These are phyloP conservation scores for Massospora cicadina DNA, from an alignment of 371 early-diverging fungal genomes.

Conservation along the genomic window DNA sequence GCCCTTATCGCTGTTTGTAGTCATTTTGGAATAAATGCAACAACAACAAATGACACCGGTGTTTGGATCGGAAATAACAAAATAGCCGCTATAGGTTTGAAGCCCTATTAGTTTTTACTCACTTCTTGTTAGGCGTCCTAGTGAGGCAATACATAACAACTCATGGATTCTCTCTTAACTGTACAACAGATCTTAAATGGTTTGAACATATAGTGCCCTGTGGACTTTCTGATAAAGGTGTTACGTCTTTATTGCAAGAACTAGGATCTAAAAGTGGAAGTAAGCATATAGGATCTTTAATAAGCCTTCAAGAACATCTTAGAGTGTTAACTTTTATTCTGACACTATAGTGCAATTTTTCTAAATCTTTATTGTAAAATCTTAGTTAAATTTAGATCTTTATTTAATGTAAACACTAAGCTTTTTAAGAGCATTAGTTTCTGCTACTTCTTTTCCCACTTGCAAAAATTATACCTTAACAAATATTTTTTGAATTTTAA, in stretches of 20 bases:
- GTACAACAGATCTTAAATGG: slow-evolving; percentile 66
- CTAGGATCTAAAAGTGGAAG: slow-evolving; percentile 1
- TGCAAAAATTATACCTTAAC: no score
- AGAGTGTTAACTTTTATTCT: neutral
- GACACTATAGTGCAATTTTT: neutral
- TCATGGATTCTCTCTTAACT: slow-evolving; percentile 89
- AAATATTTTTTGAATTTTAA: no score
- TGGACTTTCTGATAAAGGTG: slow-evolving; percentile 58
- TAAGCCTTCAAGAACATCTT: neutral
- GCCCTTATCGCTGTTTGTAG: slow-evolving; percentile 52
- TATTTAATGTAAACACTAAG: neutral
- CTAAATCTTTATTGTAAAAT: neutral
- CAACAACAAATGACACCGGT: slow-evolving; percentile 56
- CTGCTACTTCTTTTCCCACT: no score
- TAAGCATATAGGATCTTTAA: neutral
- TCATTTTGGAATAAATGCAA: slow-evolving; percentile 40
- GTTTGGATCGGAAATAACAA: slow-evolving; percentile 69
- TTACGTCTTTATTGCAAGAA: slow-evolving; percentile 45
- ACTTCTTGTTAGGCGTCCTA: slow-evolving; percentile 51
- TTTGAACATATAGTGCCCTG: slow-evolving; percentile 83
- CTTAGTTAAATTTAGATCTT: neutral
- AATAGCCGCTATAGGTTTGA: slow-evolving; percentile 46
- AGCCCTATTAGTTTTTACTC: neutral
- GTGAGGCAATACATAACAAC: slow-evolving; percentile 73
- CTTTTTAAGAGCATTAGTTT: no score